These are phyloP conservation scores for Davidsoniella neocaledoniae DNA, from an alignment of 2,329 filamentous ascomycete species.

Conservation along the genomic window DNA sequence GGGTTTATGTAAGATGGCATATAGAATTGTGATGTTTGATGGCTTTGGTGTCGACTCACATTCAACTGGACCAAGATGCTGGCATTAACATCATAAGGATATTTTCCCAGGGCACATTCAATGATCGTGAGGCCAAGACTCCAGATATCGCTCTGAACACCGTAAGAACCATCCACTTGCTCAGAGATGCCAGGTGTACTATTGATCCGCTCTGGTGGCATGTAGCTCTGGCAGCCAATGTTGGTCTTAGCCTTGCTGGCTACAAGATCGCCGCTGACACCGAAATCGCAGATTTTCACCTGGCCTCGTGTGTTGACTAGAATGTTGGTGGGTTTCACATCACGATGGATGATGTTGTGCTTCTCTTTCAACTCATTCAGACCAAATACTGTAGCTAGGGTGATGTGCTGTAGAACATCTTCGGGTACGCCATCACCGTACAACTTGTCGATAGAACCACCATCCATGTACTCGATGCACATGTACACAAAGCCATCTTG, in stretches of 20 bases:
- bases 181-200: conserved; percentile 41
- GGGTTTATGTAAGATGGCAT: no score
- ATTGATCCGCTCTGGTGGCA: conserved; percentile 88
- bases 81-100: conserved; percentile 94
- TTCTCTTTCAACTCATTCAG: conserved; percentile 90
- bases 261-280: conserved; percentile 88
- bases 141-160: conserved; percentile 97
- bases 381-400: conserved; percentile 75
- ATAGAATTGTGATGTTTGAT: no score
- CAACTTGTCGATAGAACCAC: conserved; percentile 90
- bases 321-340: conserved; percentile 99
- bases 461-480: conserved; percentile 99
- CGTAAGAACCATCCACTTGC: conserved; percentile 61
- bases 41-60: conserved; percentile 40
- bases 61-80: conserved; percentile 97
- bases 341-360: conserved; percentile 96
- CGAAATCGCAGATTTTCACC: conserved; percentile 97
- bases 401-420: conserved; percentile 74
- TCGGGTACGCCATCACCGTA: conserved; percentile 86
- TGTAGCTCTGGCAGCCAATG: conserved; percentile 97
- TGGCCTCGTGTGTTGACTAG: conserved; percentile 78
- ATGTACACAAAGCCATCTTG: conserved; percentile 98
- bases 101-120: conserved; percentile 84
- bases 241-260: conserved; percentile 97
- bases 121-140: conserved; percentile 87